Percentiles rank a stretch among this genome's conserved stretches.
phyloP scores from a whole-genome alignment of 192 early-diverging fungal species.

The Coemansia nantahalensis region DNA sequence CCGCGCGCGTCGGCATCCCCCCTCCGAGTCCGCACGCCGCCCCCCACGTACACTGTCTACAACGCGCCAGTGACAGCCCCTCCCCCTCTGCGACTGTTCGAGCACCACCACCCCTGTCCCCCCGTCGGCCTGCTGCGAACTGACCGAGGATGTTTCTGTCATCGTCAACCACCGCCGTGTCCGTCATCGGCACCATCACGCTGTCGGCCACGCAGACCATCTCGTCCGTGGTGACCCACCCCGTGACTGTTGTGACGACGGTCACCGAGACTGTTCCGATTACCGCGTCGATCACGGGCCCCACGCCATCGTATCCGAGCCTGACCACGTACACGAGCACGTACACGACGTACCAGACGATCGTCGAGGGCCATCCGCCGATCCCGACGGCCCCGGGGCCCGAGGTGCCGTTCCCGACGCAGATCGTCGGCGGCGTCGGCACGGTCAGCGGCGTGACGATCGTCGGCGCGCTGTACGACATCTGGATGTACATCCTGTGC shows the following conservation, averaged over 20 bases:
- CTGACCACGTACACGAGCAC: constrained; percentile 41
- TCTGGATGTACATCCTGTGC: constrained; percentile 52
- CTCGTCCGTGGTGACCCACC: not conserved
- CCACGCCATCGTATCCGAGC: constrained; percentile 16
- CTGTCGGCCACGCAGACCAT: constrained; percentile 11
- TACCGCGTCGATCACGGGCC: constrained; percentile 2
- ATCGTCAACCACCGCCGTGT: constrained; percentile 25
- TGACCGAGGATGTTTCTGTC: constrained; percentile 2
- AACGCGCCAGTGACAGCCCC: no score
- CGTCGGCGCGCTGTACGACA: constrained; percentile 32
- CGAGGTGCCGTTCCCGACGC: constrained; percentile 14
- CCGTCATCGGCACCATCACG: constrained; percentile 21
- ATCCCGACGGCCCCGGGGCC: constrained; percentile 2
- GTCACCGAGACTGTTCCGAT: constrained; percentile 14
- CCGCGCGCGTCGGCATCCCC: no score
- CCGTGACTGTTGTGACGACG: constrained; percentile 32
- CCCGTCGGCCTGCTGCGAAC: not conserved
- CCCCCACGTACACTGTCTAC: no score
- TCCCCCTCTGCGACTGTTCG: no score
- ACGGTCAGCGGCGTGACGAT: constrained; percentile 39
- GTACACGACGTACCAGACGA: constrained; percentile 27
- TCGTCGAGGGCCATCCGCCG: constrained; percentile 9
- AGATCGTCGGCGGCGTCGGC: constrained; percentile 37
- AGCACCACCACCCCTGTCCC: constrained; percentile 2
- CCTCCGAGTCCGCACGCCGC: no score